A percentile compares a stretch with the other conserved stretches of the same genome.
Evolutionary conservation across 805 yeast genomes (phyloP).

Genomic region (Candida pseudoglaebosa): DNA sequence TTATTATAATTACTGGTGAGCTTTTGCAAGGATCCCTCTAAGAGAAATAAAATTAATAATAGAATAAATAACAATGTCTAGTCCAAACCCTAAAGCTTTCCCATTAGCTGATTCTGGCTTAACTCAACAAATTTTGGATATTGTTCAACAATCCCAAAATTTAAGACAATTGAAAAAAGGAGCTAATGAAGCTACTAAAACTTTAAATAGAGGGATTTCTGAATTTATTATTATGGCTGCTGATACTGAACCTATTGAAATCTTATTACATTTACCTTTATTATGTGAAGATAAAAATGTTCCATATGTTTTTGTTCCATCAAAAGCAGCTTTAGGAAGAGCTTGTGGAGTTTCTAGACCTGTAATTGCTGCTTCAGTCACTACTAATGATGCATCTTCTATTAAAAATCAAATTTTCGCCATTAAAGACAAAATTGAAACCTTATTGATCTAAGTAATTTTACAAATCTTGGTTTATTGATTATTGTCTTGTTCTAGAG

Average conservation of each 20-base stretch:
- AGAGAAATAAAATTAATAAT: constrained; percentile 1
- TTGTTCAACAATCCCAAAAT: constrained; percentile 96
- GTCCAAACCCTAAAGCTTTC: constrained; percentile 97
- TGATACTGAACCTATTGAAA: constrained; percentile 98
- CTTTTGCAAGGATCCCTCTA: constrained; percentile 51
- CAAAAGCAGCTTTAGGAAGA: constrained; percentile 98
- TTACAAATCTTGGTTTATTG: not conserved
- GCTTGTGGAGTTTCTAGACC: constrained; percentile 99
- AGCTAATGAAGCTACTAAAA: constrained; percentile 99
- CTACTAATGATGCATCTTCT: constrained; percentile 97
- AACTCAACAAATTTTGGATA: constrained; percentile 94
- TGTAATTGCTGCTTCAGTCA: constrained; percentile 96
- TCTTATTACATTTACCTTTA: constrained; percentile 93
- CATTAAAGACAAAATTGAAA: constrained; percentile 98
- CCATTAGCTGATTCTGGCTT: constrained; percentile 97
- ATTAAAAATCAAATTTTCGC: constrained; percentile 95
- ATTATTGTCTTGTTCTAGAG: not conserved
- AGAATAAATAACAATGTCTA: constrained; percentile 50
- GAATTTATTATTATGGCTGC: constrained; percentile 99
- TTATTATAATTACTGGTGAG: constrained; percentile 24
- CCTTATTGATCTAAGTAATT: constrained; percentile 70
- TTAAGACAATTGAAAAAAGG: constrained; percentile 99
- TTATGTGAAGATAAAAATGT: constrained; percentile 99
- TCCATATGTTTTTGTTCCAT: constrained; percentile 97
- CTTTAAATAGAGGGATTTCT: constrained; percentile 98